Evolutionary conservation across 2,329 filamentous ascomycete genomes (phyloP).

Genomic region (Exophiala sp.): DNA sequence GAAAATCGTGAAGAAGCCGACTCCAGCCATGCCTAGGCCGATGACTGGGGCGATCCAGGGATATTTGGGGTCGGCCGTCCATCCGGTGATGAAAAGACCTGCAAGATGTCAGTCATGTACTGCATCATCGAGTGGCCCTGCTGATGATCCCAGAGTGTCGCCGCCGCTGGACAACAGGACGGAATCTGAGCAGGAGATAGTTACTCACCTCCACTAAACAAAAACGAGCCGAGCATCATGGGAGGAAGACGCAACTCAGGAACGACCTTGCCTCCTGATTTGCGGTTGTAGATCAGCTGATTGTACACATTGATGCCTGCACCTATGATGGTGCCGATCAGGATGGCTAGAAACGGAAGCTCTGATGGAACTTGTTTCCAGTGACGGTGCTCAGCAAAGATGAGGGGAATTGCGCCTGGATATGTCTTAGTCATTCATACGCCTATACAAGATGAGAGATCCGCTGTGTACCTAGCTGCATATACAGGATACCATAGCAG

Average conservation of each 20-base stretch:
- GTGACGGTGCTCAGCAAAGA: constrained; percentile 43
- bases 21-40: constrained; percentile 36
- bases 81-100: constrained; percentile 56
- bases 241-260: constrained; percentile 50
- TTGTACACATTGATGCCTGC: constrained; percentile 42
- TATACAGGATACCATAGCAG: constrained; percentile 48
- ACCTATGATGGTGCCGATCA: constrained; percentile 38
- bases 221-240: constrained; percentile 45
- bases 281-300: constrained; percentile 32
- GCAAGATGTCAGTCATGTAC: too few species aligned
- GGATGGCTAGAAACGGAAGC: constrained; percentile 48
- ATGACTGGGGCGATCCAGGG: constrained; percentile 37
- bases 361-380: constrained; percentile 44
- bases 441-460: too few species aligned
- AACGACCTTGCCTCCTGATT: constrained; percentile 24
- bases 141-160: too few species aligned
- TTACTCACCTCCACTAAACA: constrained; percentile 26
- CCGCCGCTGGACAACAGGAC: too few species aligned
- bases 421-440: too few species aligned
- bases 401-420: constrained; percentile 46
- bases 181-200: too few species aligned
- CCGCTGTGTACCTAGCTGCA: constrained; percentile 41
- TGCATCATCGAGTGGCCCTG: too few species aligned
- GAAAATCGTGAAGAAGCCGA: constrained; percentile 41
- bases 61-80: constrained; percentile 45